These are phyloP conservation scores for Gastrodia elata DNA, from an alignment of 106 monocot genomes.

Conservation along the genomic window DNA sequence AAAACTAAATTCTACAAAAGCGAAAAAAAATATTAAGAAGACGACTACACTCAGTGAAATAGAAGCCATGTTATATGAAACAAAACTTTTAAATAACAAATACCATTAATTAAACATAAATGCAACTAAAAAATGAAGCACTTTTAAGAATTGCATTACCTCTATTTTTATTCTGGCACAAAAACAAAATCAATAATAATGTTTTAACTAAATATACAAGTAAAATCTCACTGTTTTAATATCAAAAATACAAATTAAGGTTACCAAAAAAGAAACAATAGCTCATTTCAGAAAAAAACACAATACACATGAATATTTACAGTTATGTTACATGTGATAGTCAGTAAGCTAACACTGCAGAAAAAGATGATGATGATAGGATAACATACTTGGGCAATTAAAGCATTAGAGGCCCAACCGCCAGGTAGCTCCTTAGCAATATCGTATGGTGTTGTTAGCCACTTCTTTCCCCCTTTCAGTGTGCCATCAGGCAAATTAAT, in stretches of 20 bases:
- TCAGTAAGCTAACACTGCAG: not conserved
- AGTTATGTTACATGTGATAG: not conserved
- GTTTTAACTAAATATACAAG: not conserved
- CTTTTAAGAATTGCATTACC: not conserved
- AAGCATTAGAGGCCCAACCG: constrained; percentile 62
- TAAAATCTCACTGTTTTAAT: not conserved
- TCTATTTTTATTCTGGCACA: not conserved
- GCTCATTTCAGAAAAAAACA: not conserved
- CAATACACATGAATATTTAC: not conserved
- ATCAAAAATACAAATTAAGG: not conserved
- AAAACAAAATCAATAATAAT: not conserved
- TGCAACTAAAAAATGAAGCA: not conserved
- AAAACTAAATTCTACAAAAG: not conserved
- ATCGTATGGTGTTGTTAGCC: constrained; percentile 73
- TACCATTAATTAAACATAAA: not conserved
- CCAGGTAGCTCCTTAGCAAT: constrained; percentile 71
- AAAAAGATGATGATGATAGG: not conserved
- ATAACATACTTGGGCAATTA: constrained; percentile 70
- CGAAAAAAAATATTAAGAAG: not conserved
- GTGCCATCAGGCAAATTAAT: constrained; percentile 74
- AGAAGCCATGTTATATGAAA: not conserved
- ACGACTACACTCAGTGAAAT: not conserved
- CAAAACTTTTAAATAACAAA: not conserved
- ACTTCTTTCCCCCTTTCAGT: constrained; percentile 79
- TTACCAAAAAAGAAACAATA: not conserved